These are phyloP conservation scores for Rhododendron mucronatum DNA, from an alignment of 148 eudicot genomes.

Conservation along the genomic window DNA sequence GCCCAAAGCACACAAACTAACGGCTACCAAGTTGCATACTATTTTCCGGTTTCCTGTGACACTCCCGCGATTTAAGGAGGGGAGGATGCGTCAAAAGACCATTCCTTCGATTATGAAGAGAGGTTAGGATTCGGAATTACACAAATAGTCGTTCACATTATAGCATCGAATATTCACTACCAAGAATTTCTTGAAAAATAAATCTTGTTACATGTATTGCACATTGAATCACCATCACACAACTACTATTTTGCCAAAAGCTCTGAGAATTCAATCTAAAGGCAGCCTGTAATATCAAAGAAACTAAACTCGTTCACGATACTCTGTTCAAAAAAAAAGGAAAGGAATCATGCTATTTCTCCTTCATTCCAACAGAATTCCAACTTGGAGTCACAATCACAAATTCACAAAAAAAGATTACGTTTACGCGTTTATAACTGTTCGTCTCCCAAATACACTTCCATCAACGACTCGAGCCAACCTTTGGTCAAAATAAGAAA, in stretches of 20 bases:
- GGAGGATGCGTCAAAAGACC: neutral
- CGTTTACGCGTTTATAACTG: constrained; percentile 1
- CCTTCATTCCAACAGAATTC: neutral
- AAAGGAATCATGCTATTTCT: neutral
- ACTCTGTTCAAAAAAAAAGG: neutral
- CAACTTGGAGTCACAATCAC: neutral
- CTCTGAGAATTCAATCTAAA: too few relatives aligned
- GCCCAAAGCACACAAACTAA: neutral
- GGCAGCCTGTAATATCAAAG: too few relatives aligned
- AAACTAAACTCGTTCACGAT: neutral
- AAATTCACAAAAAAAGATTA: neutral
- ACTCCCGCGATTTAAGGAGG: neutral
- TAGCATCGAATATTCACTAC: neutral
- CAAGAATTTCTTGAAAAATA: neutral
- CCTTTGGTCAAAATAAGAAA: neutral
- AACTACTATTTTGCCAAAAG: neutral
- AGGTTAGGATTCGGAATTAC: neutral
- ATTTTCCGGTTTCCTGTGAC: neutral
- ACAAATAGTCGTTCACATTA: too few relatives aligned
- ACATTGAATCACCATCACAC: neutral
- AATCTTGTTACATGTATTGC: neutral
- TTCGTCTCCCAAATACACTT: neutral
- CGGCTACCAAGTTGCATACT: neutral
- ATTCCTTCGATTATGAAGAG: neutral
- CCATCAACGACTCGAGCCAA: neutral